Evolutionary conservation across 371 early-diverging fungal genomes (phyloP), one percentile per base, ranked within the genome.

Genomic region (Mortierella sp.): DNA sequence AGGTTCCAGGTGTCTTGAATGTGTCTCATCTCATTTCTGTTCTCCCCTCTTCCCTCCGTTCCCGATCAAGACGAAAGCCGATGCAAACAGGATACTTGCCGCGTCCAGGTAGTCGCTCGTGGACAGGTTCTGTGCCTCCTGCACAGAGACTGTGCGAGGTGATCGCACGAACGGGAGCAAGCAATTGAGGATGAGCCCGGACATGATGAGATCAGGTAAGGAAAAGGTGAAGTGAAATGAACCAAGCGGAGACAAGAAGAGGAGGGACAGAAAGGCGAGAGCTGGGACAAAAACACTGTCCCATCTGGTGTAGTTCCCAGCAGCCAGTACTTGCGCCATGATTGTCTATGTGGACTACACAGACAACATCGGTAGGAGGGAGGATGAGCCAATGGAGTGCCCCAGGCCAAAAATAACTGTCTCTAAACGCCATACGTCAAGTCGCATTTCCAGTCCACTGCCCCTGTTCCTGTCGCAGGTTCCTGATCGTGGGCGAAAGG

Each of bases 181-280:
- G 52, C 76, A 74, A 57, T 74, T 74, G 60, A 74, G 76, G 46
- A 74, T 59, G 54, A 74, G 76, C 14, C 76, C 76, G 27, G 76
- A 74, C 76, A 74, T 74, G 48, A 25, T 59, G 19, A 9, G 31
- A 25, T 21, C 14, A 29, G 39, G n/a, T 34, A 4, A 34, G 34
- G 34, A 7, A 34, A 34, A 10, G n/a, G n/a, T n/a, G n/a, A n/a
- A n/a, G n/a, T n/a, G n/a, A n/a, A n/a, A n/a, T n/a, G 34, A 7
- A 34, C 10, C 7, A 34, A 34, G 34, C 10, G 34, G 34, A 34
- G 34, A 34, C 34, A 53, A 53, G n/a, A 28, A 19, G 39, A 31
- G 5, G 24, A 47, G 10, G 24, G 10, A 7, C 14, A 21, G 17
- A 10, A 10, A 47, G 24, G 24, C 8, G n/a, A 24, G 39, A 17